A percentile compares a stretch with the other conserved stretches of the same genome.
Conservation (phyloP, 441 rosid species). For the Populus hybrid region DNA sequence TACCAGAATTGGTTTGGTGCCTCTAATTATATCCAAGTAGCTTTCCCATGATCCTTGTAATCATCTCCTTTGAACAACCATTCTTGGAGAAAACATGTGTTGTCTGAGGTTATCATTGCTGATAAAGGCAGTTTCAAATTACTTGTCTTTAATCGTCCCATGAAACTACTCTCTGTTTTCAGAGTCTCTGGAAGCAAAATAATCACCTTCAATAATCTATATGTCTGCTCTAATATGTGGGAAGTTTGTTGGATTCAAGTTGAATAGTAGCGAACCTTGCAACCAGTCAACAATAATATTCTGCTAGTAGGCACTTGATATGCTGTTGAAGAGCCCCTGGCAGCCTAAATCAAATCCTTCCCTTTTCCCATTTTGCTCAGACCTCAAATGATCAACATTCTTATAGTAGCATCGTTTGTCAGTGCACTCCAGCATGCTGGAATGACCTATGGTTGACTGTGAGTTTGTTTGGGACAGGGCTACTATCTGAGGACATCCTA, state of each 20-base stretch:
- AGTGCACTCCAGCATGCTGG: background rate
- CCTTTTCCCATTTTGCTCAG: background rate
- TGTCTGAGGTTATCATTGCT: background rate
- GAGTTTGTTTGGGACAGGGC: background rate
- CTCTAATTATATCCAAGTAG: background rate
- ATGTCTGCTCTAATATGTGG: background rate
- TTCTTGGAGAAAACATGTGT: background rate
- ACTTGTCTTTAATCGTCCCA: background rate
- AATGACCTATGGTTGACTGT: background rate
- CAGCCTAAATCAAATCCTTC: background rate
- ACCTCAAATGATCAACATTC: background rate
- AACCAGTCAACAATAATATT: background rate
- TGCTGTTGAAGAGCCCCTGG: background rate
- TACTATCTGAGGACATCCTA: background rate
- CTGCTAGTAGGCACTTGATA: background rate
- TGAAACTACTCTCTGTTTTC: background rate
- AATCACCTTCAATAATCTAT: background rate
- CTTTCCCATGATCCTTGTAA: background rate
- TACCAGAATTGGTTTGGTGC: background rate
- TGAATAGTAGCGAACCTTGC: background rate
- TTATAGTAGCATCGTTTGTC: background rate
- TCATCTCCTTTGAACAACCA: background rate
- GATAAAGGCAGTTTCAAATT: background rate
- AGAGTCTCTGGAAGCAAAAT: background rate
- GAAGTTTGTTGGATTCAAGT: background rate